These are phyloP conservation scores for Erigeron philadelphicus DNA, from an alignment of 140 eudicot species.

Conservation along the genomic window DNA sequence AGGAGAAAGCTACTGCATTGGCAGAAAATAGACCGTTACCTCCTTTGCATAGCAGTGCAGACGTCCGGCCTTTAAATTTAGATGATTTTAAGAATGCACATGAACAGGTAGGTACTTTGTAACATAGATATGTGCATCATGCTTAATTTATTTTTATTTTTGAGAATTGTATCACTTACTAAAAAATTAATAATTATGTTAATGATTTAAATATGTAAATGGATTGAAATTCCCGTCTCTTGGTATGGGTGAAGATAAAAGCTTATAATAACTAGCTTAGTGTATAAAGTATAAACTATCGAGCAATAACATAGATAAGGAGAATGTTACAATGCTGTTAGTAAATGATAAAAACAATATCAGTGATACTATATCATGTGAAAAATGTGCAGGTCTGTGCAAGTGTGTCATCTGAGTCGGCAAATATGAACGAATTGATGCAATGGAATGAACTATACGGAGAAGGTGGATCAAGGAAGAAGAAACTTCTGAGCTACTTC, in stretches of 20 bases:
- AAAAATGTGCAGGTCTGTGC: slow-evolving; percentile 85
- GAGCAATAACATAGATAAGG: no score
- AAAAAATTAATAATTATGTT: no score
- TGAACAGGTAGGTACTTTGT: slow-evolving; percentile 56
- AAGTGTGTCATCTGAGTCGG: slow-evolving; percentile 78
- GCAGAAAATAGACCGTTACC: slow-evolving; percentile 61
- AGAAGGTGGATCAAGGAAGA: slow-evolving; percentile 85
- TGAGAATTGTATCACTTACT: no score
- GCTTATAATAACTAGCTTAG: no score
- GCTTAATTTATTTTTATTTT: no score
- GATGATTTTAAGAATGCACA: slow-evolving; percentile 78
- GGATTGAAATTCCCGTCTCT: no score
- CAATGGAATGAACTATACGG: slow-evolving; percentile 89
- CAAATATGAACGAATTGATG: slow-evolving; percentile 68
- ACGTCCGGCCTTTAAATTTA: slow-evolving; percentile 61
- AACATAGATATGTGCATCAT: no score
- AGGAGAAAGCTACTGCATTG: slow-evolving; percentile 66
- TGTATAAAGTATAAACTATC: no score
- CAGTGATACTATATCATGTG: not conserved
- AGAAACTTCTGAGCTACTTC: slow-evolving; percentile 67
- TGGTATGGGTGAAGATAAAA: no score
- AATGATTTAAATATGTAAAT: no score
- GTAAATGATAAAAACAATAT: no score
- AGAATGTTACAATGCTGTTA: no score
- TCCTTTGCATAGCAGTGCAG: slow-evolving; percentile 57